Percentiles rank a stretch among this genome's conserved stretches.
Conservation (phyloP, 441 rosid genomes). For the Breynia disticha region DNA sequence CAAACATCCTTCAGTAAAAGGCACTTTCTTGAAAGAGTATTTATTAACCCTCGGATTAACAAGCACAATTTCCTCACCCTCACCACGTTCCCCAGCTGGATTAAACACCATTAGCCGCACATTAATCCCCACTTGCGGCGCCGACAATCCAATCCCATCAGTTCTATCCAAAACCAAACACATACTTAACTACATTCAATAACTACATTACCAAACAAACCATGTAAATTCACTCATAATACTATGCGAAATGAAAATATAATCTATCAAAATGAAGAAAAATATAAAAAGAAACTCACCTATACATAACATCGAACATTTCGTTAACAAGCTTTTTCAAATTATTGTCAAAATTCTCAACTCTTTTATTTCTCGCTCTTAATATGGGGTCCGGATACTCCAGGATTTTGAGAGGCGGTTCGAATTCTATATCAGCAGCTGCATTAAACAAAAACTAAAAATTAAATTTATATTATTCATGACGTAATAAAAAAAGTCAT, state of each 20-base stretch:
- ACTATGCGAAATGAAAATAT: not conserved
- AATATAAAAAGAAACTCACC: constrained; percentile 34
- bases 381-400: constrained; percentile 81
- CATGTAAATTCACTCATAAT: no score
- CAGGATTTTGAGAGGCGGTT: constrained; percentile 61
- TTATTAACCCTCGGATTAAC: constrained; percentile 68
- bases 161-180: constrained; percentile 49
- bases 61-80: constrained; percentile 84
- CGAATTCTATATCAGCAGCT: constrained; percentile 65
- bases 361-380: constrained; percentile 63
- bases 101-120: constrained; percentile 91
- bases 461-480: no score
- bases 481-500: not conserved
- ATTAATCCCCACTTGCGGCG: constrained; percentile 94
- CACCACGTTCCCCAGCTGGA: constrained; percentile 59
- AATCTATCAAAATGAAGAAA: not conserved
- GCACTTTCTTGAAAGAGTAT: constrained; percentile 54
- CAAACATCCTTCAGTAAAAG: constrained; percentile 82
- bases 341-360: constrained; percentile 56
- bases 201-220: no score
- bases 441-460: not conserved
- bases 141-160: constrained; percentile 94
- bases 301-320: constrained; percentile 91
- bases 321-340: constrained; percentile 66
- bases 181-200: no score